These are phyloP conservation scores for Solanum chiquidenum DNA, from an alignment of 257 asterid species.

Conservation along the genomic window DNA sequence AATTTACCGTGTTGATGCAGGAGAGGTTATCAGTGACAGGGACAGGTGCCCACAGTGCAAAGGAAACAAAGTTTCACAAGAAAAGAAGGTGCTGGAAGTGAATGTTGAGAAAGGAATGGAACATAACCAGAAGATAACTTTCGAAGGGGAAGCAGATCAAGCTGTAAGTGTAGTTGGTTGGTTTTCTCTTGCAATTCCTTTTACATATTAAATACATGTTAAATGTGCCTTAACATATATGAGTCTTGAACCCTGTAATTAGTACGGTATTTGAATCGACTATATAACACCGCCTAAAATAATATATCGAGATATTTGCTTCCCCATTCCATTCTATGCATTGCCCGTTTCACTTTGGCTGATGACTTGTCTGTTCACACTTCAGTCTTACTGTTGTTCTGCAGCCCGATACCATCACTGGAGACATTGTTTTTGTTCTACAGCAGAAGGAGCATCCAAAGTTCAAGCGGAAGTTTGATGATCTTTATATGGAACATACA, in stretches of 20 bases:
- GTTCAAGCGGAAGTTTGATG: slow-evolving; percentile 19
- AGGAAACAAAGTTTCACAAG: slow-evolving; percentile 23
- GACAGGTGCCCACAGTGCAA: slow-evolving; percentile 36
- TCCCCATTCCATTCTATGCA: background rate
- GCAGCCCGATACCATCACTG: slow-evolving; percentile 27
- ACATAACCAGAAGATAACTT: slow-evolving; percentile 21
- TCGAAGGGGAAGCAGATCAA: slow-evolving; percentile 33
- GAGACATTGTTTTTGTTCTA: slow-evolving; percentile 13
- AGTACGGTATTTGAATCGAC: background rate
- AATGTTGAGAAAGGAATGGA: slow-evolving; percentile 35
- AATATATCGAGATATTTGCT: background rate
- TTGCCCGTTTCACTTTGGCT: background rate
- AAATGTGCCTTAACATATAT: background rate
- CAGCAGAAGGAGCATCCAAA: slow-evolving; percentile 26
- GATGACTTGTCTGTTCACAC: background rate
- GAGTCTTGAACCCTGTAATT: background rate
- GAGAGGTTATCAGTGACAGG: slow-evolving; percentile 24
- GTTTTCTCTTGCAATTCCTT: background rate
- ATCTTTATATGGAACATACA: slow-evolving; percentile 20
- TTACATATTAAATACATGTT: background rate
- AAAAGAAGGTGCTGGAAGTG: slow-evolving; percentile 33
- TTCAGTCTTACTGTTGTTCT: background rate
- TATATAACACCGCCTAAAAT: background rate
- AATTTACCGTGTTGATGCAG: slow-evolving; percentile 7
- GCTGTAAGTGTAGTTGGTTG: slow-evolving; percentile 16